Evolutionary conservation across 169 alveolate species (phyloP), one percentile per base, ranked within the genome.

Genomic region (Eimeria sp.): DNA sequence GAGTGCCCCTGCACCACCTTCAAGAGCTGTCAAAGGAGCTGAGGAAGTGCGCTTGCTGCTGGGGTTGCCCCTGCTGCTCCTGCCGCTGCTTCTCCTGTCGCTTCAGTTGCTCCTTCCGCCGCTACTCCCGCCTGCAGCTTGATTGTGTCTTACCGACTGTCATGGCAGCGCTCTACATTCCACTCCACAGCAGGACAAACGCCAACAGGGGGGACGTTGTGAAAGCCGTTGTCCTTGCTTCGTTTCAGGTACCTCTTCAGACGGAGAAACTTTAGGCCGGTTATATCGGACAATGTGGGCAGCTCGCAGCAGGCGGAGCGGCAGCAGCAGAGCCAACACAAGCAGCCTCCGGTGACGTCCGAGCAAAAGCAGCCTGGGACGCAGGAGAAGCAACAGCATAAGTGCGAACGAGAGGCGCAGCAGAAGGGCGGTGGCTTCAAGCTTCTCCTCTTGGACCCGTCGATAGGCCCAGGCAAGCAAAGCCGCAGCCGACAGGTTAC

Each of bases 401-500:
- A 82, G 72, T 4, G 33, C 87, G 49, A 18, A 14, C 40, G 49
- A 25, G 49, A 54, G 27, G 33, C 33, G 8, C 33, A n/a, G 64
- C 60, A 40, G n/a, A 40, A 62, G 6, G 78, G n/a, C 49, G 25
- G 52, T n/a, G 66, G 72, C 56, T 85, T 85, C 91, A 85, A 85
- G 60, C 40, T 78, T 25, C 78, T 85, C 66, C 78, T 85, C 23
- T 23, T 85, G 91, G 80, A 85, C 30, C 91, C 91, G 4, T 58
- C 91, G n/a, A 85, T 85, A 30, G 91, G 91, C 23, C 80, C 91
- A 62, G 91, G 91, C 25, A 58, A 33, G 91, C 40, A 37, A 37
- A 58, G 64, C 80, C 37, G 90, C 71, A n/a, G 37, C 2, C 56
- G 60, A 11, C 52, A n/a, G 6, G 68, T 30, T 6, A 76, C 16